Evolutionary conservation across 1,284 basidiomycete genomes (phyloP), one percentile per base, ranked within the genome.

Genomic region (Cutaneotrichosporon mucoides): DNA sequence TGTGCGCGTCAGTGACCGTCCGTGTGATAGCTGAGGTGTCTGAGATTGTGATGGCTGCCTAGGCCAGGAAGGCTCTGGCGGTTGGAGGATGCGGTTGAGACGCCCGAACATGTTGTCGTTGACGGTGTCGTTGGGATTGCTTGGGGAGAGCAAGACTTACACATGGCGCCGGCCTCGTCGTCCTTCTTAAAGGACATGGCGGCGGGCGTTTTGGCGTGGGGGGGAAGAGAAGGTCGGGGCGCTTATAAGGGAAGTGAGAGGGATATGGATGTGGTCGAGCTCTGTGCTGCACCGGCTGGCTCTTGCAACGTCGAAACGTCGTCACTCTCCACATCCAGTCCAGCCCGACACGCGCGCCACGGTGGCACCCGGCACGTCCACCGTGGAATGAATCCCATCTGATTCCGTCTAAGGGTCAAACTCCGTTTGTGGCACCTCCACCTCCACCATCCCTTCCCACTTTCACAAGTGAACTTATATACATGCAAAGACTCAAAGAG

Each of bases 101-200:
- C 49, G 49, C 8, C 38, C 49, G 16, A 51, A 40, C 49, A 51
- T 51, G 49, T 5, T 40, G 41, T 2, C 16, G 49, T 5, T 40
- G 41, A 4, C 16, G 6, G 37, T 49, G 13, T 12, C 2, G 35
- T 3, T 11, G 41, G 41, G 6, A n/a, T n/a, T n/a, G n/a, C n/a
- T n/a, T n/a, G n/a, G n/a, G n/a, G n/a, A n/a, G n/a, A n/a, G 13
- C 12, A 6, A 11, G 42, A 55, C 53, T 50, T 57, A 77, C 77
- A 75, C 71, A 77, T 73, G 49, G 72, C 73, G 64, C 89, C 90
- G 66, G 84, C 86, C 81, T 93, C 91, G 74, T 94, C 91, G 80
- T 94, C 92, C 82, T 92, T 92, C 82, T 94, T 94, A 67, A 88
- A 88, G 71, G 83, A 83, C 80, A 81, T 81, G 61, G 51, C 64